phyloP scores from a whole-genome alignment of 805 yeast species.

The Dipodascus albidus region DNA sequence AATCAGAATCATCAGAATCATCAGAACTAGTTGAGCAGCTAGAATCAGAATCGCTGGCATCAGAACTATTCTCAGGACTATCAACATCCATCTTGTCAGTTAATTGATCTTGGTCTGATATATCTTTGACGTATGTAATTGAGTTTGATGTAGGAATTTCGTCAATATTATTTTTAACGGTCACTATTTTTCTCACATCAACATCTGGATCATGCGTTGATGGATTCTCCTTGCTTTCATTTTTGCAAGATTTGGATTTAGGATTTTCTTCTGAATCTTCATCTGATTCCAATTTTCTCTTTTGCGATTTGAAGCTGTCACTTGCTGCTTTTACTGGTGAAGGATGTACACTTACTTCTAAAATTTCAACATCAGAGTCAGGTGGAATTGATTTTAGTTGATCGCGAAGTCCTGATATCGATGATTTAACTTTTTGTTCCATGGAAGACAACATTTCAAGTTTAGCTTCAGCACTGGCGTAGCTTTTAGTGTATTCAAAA shows the following conservation, averaged over 20 bases:
- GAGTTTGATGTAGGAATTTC: too few species aligned
- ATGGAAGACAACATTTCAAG: neutral
- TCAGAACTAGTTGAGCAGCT: too few species aligned
- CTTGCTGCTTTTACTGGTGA: neutral
- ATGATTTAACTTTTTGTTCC: neutral
- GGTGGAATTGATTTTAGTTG: neutral
- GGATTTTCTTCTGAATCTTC: neutral
- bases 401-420: neutral
- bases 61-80: too few species aligned
- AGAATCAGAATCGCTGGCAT: too few species aligned
- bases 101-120: too few species aligned
- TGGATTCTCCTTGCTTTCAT: neutral
- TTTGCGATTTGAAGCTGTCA: neutral
- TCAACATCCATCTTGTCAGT: too few species aligned
- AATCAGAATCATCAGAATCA: neutral
- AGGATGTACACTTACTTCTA: neutral
- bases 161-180: too few species aligned
- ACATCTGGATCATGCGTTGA: too few species aligned
- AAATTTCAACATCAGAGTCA: neutral
- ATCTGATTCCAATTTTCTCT: neutral
- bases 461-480: neutral
- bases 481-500: neutral
- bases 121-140: too few species aligned
- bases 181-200: too few species aligned
- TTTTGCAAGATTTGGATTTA: neutral